Percentiles rank a stretch among this genome's conserved stretches.
Evolutionary conservation across 805 yeast species (phyloP).

Genomic region (Clavispora phyllophila): DNA sequence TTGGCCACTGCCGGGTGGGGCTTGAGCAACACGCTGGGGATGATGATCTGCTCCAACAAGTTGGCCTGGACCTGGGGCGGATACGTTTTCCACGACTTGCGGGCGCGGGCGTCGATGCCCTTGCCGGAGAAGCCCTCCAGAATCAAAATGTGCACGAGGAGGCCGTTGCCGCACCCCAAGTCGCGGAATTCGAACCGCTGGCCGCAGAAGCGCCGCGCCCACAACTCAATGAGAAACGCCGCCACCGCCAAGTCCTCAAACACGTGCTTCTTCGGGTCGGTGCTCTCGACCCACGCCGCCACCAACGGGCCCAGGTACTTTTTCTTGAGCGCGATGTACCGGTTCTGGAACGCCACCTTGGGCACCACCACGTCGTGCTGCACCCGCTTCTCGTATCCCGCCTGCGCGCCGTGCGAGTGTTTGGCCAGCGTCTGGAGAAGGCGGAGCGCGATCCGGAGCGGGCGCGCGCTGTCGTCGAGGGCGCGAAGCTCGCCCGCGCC

Average conservation of each 20-base stretch:
- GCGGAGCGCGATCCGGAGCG: slow-evolving; percentile 76
- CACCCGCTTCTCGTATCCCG: slow-evolving; percentile 84
- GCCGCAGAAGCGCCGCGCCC: slow-evolving; percentile 51
- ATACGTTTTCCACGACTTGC: slow-evolving; percentile 82
- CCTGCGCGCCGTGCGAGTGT: slow-evolving; percentile 78
- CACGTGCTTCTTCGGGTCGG: slow-evolving; percentile 93
- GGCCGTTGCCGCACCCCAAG: slow-evolving; percentile 93
- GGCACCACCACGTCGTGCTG: slow-evolving; percentile 83
- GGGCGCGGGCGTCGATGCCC: slow-evolving; percentile 84
- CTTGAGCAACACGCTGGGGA: slow-evolving; percentile 69
- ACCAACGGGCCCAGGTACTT: slow-evolving; percentile 73
- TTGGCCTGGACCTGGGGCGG: slow-evolving; percentile 57
- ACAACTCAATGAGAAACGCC: slow-evolving; percentile 83
- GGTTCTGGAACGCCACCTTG: slow-evolving; percentile 75
- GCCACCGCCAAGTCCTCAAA: slow-evolving; percentile 96
- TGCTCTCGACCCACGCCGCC: slow-evolving; percentile 84
- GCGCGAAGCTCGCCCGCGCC: slow-evolving; percentile 17
- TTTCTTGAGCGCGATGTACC: slow-evolving; percentile 75
- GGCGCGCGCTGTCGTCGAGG: slow-evolving; percentile 50
- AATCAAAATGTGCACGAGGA: slow-evolving; percentile 66
- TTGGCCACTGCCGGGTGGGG: slow-evolving; percentile 61
- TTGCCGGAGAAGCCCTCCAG: slow-evolving; percentile 77
- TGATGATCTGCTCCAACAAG: slow-evolving; percentile 70
- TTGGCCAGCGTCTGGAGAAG: slow-evolving; percentile 73
- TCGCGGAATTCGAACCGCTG: slow-evolving; percentile 70